Conservation (phyloP, 331 rosid genomes). For the Malus hybrid region DNA sequence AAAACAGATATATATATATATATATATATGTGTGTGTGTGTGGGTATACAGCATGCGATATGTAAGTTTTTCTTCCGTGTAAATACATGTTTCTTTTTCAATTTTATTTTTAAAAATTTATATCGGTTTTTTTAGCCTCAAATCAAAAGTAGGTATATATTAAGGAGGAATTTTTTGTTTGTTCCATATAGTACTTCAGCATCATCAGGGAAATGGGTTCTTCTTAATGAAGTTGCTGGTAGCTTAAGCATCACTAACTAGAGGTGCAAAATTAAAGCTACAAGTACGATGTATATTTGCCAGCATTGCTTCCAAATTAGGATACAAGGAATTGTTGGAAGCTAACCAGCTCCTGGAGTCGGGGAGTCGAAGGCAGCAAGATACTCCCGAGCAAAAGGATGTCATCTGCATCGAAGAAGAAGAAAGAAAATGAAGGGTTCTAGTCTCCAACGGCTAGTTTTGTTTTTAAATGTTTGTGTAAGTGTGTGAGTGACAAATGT, state of each 20-base stretch:
- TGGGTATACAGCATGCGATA: no score
- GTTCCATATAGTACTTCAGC: background rate
- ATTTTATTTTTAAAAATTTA: background rate
- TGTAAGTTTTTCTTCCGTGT: background rate
- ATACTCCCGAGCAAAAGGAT: no score
- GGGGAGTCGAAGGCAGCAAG: no score
- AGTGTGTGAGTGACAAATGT: no score
- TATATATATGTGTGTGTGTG: accelerated
- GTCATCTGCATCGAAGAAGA: no score
- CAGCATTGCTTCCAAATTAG: constrained; percentile 4
- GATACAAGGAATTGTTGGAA: no score
- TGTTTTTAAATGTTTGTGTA: no score
- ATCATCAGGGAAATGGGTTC: background rate
- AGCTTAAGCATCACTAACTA: constrained; percentile 2
- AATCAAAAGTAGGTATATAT: background rate
- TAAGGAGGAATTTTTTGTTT: background rate
- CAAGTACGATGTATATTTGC: background rate
- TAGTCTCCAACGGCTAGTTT: no score
- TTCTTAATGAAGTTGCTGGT: background rate
- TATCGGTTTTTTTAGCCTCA: background rate
- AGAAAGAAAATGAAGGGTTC: no score
- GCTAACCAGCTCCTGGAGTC: no score
- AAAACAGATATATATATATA: no score
- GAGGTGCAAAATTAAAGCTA: background rate
- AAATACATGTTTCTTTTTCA: background rate